phyloP scores from a whole-genome alignment of 2,329 filamentous ascomycete genomes.

The Fusarium palustre region DNA sequence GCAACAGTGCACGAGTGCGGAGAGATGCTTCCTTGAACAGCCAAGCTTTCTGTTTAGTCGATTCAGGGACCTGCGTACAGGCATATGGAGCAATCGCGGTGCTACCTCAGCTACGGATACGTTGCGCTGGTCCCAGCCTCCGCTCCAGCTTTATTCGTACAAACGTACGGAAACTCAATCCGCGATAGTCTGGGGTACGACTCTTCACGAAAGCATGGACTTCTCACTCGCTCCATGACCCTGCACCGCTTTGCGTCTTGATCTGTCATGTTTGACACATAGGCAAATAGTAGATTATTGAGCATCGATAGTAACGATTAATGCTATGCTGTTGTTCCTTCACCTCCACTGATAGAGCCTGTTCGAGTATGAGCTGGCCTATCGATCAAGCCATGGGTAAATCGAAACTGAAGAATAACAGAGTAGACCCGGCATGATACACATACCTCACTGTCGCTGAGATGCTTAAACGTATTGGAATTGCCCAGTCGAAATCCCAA shows the following conservation, averaged over 20 bases:
- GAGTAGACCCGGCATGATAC: constrained; percentile 16
- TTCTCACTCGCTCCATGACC: not conserved
- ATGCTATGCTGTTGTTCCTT: not conserved
- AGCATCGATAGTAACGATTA: not conserved
- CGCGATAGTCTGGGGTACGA: constrained; percentile 35
- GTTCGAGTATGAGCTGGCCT: constrained; percentile 23
- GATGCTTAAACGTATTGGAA: constrained; percentile 4
- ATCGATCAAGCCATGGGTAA: constrained; percentile 20
- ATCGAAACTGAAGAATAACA: constrained; percentile 30
- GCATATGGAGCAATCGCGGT: constrained; percentile 12
- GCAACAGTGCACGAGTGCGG: constrained; percentile 37
- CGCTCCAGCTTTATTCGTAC: constrained; percentile 15
- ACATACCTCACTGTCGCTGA: constrained; percentile 30
- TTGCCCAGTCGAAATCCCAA: not conserved
- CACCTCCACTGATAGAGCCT: constrained; percentile 20
- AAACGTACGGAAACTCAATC: constrained; percentile 14
- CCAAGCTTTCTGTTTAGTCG: constrained; percentile 13
- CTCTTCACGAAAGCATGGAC: constrained; percentile 26
- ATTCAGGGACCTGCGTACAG: constrained; percentile 16
- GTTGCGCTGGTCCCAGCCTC: constrained; percentile 24
- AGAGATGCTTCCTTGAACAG: constrained; percentile 13
- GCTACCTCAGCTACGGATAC: constrained; percentile 6
- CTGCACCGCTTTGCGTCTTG: constrained; percentile 12
- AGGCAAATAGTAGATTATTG: not conserved
- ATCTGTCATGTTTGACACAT: not conserved